Evolutionary conservation across 306 rosid species (phyloP).

Genomic region (Malus orientalis): DNA sequence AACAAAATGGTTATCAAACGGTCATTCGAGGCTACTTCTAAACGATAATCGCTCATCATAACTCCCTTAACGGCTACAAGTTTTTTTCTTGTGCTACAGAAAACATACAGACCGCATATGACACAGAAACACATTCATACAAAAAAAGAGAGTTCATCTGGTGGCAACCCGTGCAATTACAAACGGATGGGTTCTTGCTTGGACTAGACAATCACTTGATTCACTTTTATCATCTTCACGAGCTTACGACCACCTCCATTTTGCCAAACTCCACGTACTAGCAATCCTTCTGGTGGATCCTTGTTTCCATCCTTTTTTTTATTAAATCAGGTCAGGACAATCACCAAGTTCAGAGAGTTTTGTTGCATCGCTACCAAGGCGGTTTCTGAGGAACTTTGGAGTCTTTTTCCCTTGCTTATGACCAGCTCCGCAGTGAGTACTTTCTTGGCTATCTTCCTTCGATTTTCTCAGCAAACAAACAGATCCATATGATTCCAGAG

Average conservation of each 20-base stretch:
- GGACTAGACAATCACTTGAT: neutral
- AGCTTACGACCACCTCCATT: conserved; percentile 66
- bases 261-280: conserved; percentile 81
- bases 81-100: neutral
- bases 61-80: neutral
- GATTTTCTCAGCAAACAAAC: neutral
- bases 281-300: conserved; percentile 43
- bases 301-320: conserved; percentile 19
- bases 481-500: neutral
- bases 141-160: neutral
- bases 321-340: conserved; percentile 13
- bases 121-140: neutral
- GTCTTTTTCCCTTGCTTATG: conserved; percentile 72
- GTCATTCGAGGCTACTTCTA: neutral
- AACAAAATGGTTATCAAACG: too few relatives aligned
- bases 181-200: neutral
- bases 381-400: conserved; percentile 63
- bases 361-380: conserved; percentile 67
- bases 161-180: neutral
- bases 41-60: neutral
- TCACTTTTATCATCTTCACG: neutral
- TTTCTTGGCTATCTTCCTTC: neutral
- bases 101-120: neutral
- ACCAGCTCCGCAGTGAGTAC: conserved; percentile 37
- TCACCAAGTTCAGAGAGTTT: conserved; percentile 43